Evolutionary conservation across 345 rosid genomes (phyloP).

Genomic region (Pelargonium nanum): DNA sequence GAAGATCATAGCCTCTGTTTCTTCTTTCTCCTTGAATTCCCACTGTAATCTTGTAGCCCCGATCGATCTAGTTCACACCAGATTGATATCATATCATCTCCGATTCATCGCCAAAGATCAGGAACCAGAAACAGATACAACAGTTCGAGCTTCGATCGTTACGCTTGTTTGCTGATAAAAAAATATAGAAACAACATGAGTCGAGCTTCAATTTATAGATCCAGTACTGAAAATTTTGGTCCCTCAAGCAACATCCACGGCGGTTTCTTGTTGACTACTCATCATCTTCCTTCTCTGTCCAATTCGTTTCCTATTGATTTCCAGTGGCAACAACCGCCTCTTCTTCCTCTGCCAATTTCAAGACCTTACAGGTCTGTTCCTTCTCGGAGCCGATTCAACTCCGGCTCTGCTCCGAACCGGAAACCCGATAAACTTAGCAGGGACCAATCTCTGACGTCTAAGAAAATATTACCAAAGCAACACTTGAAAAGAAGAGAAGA

Average conservation of each 20-base stretch:
- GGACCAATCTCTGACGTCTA: background rate
- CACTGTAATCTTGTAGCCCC: too few relatives aligned
- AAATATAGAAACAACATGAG: too few relatives aligned
- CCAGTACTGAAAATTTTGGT: too few relatives aligned
- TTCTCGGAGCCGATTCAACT: background rate
- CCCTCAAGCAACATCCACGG: constrained; percentile 1
- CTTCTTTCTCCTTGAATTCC: too few relatives aligned
- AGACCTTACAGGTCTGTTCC: background rate
- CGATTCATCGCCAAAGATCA: too few relatives aligned
- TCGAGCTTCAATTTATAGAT: too few relatives aligned
- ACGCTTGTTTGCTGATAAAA: too few relatives aligned
- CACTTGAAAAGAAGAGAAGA: background rate
- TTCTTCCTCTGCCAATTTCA: constrained; percentile 15
- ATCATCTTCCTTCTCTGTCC: background rate
- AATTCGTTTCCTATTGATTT: background rate
- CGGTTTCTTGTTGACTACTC: background rate
- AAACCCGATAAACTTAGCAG: constrained; percentile 6
- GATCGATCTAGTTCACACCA: too few relatives aligned
- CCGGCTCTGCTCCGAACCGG: background rate
- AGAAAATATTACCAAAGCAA: background rate
- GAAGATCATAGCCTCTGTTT: too few relatives aligned
- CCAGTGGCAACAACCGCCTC: constrained; percentile 11
- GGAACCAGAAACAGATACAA: too few relatives aligned
- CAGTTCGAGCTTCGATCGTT: too few relatives aligned
- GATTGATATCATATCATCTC: too few relatives aligned